Conservation (phyloP, 1,284 basidiomycete genomes). For the Phellopilus nigrolimitatus region DNA sequence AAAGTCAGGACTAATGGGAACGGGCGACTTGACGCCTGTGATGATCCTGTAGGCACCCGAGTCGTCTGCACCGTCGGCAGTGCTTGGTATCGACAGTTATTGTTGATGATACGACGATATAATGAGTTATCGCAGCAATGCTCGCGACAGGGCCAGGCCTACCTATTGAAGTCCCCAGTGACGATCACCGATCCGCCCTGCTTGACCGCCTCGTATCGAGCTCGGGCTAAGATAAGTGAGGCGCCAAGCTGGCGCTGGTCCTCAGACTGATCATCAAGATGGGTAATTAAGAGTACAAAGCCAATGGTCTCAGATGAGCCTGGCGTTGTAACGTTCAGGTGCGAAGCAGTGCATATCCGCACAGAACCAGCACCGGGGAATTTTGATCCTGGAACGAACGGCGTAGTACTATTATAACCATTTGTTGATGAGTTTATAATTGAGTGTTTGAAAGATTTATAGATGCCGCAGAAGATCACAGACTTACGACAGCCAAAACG, state of each 20-base stretch:
- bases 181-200: slow-evolving; percentile 41
- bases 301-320: slow-evolving; percentile 20
- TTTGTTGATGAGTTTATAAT: no score
- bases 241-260: slow-evolving; percentile 45
- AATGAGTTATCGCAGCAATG: neutral
- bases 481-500: slow-evolving; percentile 52
- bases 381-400: slow-evolving; percentile 41
- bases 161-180: slow-evolving; percentile 54
- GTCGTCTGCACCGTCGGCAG: slow-evolving; percentile 24
- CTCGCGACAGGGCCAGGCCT: neutral
- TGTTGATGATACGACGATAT: neutral
- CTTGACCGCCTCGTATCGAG: slow-evolving; percentile 41
- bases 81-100: neutral
- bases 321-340: slow-evolving; percentile 31
- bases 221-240: slow-evolving; percentile 46
- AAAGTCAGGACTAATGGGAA: slow-evolving; percentile 41
- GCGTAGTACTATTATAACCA: slow-evolving; percentile 37
- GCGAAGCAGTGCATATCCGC: slow-evolving; percentile 46
- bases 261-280: slow-evolving; percentile 54
- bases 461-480: neutral
- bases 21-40: slow-evolving; percentile 38
- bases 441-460: no score
- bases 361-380: slow-evolving; percentile 51
- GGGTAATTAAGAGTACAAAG: slow-evolving; percentile 47
- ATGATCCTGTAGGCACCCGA: slow-evolving; percentile 48